Evolutionary conservation across 805 yeast species (phyloP).

Genomic region (Blastobotrys muscicola): DNA sequence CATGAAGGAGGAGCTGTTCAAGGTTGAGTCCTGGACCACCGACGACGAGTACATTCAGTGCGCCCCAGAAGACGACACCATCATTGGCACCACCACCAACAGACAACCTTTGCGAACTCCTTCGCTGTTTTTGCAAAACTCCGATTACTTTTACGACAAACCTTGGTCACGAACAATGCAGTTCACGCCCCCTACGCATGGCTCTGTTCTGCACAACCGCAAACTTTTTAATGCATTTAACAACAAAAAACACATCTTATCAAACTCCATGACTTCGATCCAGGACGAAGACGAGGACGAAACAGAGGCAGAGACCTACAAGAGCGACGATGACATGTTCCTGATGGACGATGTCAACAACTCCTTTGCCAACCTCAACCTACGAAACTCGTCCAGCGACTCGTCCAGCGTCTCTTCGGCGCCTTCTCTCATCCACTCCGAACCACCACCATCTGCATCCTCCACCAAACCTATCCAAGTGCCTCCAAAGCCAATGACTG

Average conservation of each 20-base stretch:
- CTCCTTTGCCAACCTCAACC: conserved; percentile 1
- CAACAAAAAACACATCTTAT: conserved; percentile 8
- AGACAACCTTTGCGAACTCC: conserved; percentile 27
- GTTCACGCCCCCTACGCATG: conserved; percentile 22
- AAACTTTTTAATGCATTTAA: conserved; percentile 1
- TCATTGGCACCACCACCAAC: conserved; percentile 20
- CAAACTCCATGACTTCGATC: conserved; percentile 9
- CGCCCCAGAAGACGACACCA: conserved; percentile 3
- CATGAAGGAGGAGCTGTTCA: conserved; percentile 51
- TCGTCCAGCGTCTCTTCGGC: conserved; percentile 11
- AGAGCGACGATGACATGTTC: conserved; percentile 16
- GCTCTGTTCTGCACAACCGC: not conserved
- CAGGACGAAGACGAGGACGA: conserved; percentile 6
- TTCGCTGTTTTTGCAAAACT: not conserved
- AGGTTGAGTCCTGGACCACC: conserved; percentile 62
- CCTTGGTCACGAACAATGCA: conserved; percentile 23
- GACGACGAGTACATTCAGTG: conserved; percentile 67
- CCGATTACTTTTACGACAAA: not conserved
- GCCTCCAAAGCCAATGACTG: conserved; percentile 5
- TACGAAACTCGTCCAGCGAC: conserved; percentile 1
- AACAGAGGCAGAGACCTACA: conserved; percentile 3
- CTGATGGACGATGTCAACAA: conserved; percentile 16
- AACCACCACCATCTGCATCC: conserved; percentile 2
- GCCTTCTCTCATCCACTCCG: conserved; percentile 18
- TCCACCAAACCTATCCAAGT: conserved; percentile 4